phyloP scores from a whole-genome alignment of 1,284 basidiomycete genomes.

The Irpex rosettiformis region DNA sequence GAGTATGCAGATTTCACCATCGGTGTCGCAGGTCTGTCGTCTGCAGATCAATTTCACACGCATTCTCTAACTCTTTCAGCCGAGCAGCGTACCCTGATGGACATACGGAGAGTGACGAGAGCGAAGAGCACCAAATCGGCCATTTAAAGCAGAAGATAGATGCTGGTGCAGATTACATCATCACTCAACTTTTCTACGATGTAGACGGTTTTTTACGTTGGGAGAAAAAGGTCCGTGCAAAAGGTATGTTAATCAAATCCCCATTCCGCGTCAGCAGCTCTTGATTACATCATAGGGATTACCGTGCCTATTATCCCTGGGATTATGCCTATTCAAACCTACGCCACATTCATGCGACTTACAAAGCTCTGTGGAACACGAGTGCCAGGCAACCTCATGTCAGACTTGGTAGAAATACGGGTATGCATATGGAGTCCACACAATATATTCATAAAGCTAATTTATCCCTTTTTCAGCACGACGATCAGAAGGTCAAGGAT shows the following conservation, averaged over 20 bases:
- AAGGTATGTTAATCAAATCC: constrained; percentile 44
- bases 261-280: constrained; percentile 8
- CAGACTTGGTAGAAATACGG: constrained; percentile 75
- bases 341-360: constrained; percentile 88
- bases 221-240: constrained; percentile 67
- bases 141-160: constrained; percentile 89
- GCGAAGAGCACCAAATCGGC: constrained; percentile 71
- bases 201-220: constrained; percentile 81
- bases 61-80: constrained; percentile 18
- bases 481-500: constrained; percentile 89
- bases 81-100: constrained; percentile 86
- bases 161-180: constrained; percentile 93
- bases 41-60: constrained; percentile 9
- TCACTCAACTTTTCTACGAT: constrained; percentile 98
- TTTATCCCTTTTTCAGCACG: constrained; percentile 52
- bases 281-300: constrained; percentile 60
- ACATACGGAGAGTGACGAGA: constrained; percentile 66
- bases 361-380: constrained; percentile 85
- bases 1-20: constrained; percentile 90
- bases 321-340: constrained; percentile 98
- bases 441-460: neutral
- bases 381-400: constrained; percentile 71
- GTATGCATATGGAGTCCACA: constrained; percentile 43
- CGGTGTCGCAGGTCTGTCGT: constrained; percentile 73
- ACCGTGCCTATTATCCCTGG: constrained; percentile 91